Evolutionary conservation across 495 filamentous ascomycete genomes (phyloP), one percentile per base, ranked within the genome.

Genomic region (Xylaria palmicola): DNA sequence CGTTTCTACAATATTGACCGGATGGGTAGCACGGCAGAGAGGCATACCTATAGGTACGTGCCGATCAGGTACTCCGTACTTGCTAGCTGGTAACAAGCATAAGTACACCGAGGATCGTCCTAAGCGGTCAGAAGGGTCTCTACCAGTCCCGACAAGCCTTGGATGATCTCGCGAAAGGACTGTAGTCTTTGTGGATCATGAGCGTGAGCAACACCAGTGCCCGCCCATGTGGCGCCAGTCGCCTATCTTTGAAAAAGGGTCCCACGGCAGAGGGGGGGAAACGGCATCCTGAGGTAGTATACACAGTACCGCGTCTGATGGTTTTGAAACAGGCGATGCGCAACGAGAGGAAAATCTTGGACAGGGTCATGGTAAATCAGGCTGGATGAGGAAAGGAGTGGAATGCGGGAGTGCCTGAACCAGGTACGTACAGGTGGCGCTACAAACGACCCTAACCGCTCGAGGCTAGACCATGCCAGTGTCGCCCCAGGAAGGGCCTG

Each of bases 381-480:
- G 39, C 39, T 44, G 24, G 22, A 56, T 44, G 19, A 13, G 53
- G 27, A 44, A 44, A 48, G 1, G 55, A 57, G 41, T 24, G 55
- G 24, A 48, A 36, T 48, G 55, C 55, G 55, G 55, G 39, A 56
- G 53, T 43, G 53, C 53, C 53, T 56, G 37, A 9, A 9, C 40
- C 20, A 3, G 9, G 5, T 10, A 5, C n/a, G 12, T 4, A 5
- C 19, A 7, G 7, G 22, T 32, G 12, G 10, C 12, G 30, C 20
- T 41, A 4, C 44, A 59, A 50, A 49, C 56, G 30, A 15, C 15
- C 29, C 30, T 50, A 50, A 32, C 56, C 56, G n/a, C 20, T 22
- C 9, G 6, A 24, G 44, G 56, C 45, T 59, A 57, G 41, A 45
- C 19, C 17, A 15, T 20, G 13, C 15, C 15, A 2, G 15, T 19